Evolutionary conservation across 2,329 filamentous ascomycete genomes (phyloP).

Genomic region (Aspergillus sp.): DNA sequence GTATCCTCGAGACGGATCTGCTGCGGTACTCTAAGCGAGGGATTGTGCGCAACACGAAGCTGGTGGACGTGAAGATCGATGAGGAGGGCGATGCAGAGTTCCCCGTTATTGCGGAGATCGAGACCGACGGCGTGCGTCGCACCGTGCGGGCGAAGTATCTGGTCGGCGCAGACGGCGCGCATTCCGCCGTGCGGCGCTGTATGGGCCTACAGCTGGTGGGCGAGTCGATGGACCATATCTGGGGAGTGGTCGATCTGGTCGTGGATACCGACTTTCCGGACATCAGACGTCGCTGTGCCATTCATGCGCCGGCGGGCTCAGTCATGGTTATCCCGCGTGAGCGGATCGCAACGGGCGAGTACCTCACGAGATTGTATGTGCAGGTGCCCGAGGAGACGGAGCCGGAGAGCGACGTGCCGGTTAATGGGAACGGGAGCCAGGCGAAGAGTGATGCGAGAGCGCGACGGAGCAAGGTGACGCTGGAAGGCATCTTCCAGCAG

Average conservation of each 20-base stretch:
- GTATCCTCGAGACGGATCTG: constrained; percentile 66
- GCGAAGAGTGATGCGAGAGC: constrained; percentile 58
- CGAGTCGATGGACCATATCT: constrained; percentile 69
- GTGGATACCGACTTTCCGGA: constrained; percentile 74
- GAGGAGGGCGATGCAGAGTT: constrained; percentile 44
- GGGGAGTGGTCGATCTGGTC: constrained; percentile 75
- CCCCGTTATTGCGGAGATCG: constrained; percentile 34
- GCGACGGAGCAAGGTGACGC: constrained; percentile 62
- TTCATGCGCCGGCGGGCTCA: constrained; percentile 71
- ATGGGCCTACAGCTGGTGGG: constrained; percentile 55
- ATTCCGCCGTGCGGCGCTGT: constrained; percentile 63
- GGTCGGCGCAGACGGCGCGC: constrained; percentile 69
- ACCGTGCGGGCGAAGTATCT: constrained; percentile 66
- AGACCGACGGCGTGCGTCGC: constrained; percentile 26
- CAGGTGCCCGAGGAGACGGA: constrained; percentile 37
- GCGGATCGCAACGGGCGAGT: constrained; percentile 59
- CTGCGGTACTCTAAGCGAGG: constrained; percentile 57
- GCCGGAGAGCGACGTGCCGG: constrained; percentile 19
- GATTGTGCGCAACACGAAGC: constrained; percentile 65
- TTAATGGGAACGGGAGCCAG: constrained; percentile 34
- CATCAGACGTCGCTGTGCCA: constrained; percentile 76
- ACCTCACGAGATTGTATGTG: constrained; percentile 67
- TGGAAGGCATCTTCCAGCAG: constrained; percentile 62
- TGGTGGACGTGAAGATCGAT: constrained; percentile 61
- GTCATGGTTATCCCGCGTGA: constrained; percentile 79